Base-by-base conservation (phyloP, 2,329 filamentous ascomycete genomes). In the Ascochyta fabae region DNA sequence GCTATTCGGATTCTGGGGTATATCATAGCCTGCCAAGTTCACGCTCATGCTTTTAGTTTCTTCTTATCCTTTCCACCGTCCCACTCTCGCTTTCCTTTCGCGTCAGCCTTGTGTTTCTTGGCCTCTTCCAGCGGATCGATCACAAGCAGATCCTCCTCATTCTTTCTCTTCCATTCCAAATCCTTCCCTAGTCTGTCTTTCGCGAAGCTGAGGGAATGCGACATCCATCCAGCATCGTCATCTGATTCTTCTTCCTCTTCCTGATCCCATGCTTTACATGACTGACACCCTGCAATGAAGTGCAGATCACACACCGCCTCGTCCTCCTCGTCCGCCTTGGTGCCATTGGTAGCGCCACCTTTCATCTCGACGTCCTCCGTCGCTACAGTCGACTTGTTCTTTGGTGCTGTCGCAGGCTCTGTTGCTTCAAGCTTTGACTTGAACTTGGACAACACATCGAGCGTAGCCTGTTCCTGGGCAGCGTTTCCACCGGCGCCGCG, bases 251-350 rank as follows among this genome's bases (percentile, higher is more conserved):
- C 83, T 35, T 84, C 80, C 49, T 86, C 80, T 24, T 86, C 88
- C 60, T 90, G 87, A 19, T 96, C 90, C 92, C 93, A 96, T 0
- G 88, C 85, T 55, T 86, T 87, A 75, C 95, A 98, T 40, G 92
- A 96, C 72, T 96, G 92, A 75, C 95, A 99, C 67, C 96, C 91
- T 44, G 90, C 90, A 60, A 99, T 96, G 75, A 98, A 99, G 74
- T 99, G 95, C 33, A 99, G 79, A 73, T 98, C 95, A 71, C 95
- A 99, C 3, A 88, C 88, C 16, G 83, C 82, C 58, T 71, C 74
- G 29, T 78, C 74, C 3, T 73, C 68, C 29, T 70, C 71, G 40
- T 49, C 60, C 45, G 34, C 34, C 22, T 56, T 53, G 24, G 27
- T 45, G 3, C 34, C 48, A 13, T 58, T 56, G 12, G 39, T 41